Evolutionary conservation across 2,329 filamentous ascomycete species (phyloP).

Genomic region (Lachnellula willkommii): DNA sequence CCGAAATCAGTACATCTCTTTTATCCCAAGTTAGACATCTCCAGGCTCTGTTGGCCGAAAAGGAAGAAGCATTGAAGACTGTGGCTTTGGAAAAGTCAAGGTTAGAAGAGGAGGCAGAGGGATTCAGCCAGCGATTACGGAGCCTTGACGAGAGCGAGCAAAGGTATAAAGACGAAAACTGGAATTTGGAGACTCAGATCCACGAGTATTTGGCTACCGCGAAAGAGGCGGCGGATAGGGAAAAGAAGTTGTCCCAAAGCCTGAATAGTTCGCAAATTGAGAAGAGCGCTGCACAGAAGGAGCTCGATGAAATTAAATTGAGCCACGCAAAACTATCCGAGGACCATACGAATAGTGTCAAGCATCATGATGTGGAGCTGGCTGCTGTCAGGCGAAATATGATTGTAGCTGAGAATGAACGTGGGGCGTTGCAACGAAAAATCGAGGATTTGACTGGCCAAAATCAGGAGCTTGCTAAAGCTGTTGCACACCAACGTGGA

Average conservation of each 20-base stretch:
- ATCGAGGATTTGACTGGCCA: slow-evolving; percentile 83
- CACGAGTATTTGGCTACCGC: slow-evolving; percentile 73
- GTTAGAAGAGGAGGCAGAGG: slow-evolving; percentile 77
- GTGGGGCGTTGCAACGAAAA: slow-evolving; percentile 71
- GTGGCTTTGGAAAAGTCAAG: slow-evolving; percentile 69
- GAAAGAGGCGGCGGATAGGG: slow-evolving; percentile 73
- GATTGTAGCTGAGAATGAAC: slow-evolving; percentile 71
- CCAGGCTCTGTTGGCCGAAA: slow-evolving; percentile 77
- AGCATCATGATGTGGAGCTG: slow-evolving; percentile 84
- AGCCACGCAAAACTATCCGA: slow-evolving; percentile 73
- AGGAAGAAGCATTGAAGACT: slow-evolving; percentile 77
- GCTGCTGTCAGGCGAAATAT: slow-evolving; percentile 77
- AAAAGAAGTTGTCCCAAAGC: slow-evolving; percentile 72
- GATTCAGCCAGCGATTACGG: slow-evolving; percentile 72
- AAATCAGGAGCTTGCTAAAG: slow-evolving; percentile 85
- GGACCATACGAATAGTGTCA: slow-evolving; percentile 70
- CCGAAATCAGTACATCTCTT: slow-evolving; percentile 91
- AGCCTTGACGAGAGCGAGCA: slow-evolving; percentile 89
- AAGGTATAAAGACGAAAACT: slow-evolving; percentile 97
- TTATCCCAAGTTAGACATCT: slow-evolving; percentile 90
- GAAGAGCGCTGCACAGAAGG: slow-evolving; percentile 72
- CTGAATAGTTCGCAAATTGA: slow-evolving; percentile 67
- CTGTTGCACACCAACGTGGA: slow-evolving; percentile 68
- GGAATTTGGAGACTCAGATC: slow-evolving; percentile 88
- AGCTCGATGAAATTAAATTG: slow-evolving; percentile 85